A percentile compares a stretch with the other conserved stretches of the same genome.
phyloP scores from a whole-genome alignment of 202 grass and related monocot species.

The Musa balbisiana region DNA sequence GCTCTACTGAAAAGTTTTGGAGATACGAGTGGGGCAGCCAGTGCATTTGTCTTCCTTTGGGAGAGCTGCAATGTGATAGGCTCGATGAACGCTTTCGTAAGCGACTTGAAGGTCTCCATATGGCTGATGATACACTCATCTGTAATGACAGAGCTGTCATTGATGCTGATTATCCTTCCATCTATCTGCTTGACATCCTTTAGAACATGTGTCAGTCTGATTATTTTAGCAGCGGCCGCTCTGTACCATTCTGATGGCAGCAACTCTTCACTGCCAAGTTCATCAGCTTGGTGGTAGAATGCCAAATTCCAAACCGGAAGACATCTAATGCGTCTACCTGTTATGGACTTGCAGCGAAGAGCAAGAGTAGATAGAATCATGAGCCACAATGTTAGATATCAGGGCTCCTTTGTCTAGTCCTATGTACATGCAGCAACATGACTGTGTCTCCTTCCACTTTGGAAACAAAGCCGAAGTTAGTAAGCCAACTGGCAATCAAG shows the following conservation, averaged over 20 bases:
- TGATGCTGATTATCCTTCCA: conserved; percentile 25
- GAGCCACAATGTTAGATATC: not conserved
- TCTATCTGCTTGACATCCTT: conserved; percentile 27
- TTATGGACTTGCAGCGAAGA: not conserved
- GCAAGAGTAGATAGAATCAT: not conserved
- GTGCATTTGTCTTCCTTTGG: not conserved
- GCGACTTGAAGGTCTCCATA: conserved; percentile 47
- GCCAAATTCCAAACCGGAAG: not conserved
- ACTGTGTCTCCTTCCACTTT: too few relatives aligned
- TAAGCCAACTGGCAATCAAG: too few relatives aligned
- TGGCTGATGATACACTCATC: conserved; percentile 26
- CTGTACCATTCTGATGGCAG: conserved; percentile 42
- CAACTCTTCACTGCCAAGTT: conserved; percentile 17
- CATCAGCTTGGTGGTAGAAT: conserved; percentile 19
- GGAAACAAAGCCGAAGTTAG: too few relatives aligned
- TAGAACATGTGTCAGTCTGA: conserved; percentile 41
- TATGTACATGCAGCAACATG: too few relatives aligned
- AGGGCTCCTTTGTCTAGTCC: not conserved
- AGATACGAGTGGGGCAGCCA: not conserved
- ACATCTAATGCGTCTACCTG: not conserved
- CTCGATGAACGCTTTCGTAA: conserved; percentile 36
- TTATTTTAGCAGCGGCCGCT: conserved; percentile 50
- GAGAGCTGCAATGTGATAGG: not conserved
- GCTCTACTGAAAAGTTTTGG: conserved; percentile 16
- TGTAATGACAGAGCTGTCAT: conserved; percentile 24